Evolutionary conservation across 2,329 filamentous ascomycete genomes (phyloP).

Genomic region (Phyllosticta capitalensis): DNA sequence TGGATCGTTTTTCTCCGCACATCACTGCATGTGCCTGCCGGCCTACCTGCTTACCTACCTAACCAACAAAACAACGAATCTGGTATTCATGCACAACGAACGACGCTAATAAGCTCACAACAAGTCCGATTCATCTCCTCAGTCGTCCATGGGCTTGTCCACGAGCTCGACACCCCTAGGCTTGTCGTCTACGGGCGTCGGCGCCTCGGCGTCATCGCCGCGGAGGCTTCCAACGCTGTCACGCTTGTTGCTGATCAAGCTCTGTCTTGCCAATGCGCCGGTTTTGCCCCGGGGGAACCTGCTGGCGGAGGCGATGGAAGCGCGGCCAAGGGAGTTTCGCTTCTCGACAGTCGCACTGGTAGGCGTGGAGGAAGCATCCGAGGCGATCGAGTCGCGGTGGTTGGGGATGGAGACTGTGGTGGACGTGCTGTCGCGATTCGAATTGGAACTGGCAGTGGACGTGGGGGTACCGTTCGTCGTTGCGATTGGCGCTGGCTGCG

Average conservation of each 20-base stretch:
- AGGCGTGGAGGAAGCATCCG: slow-evolving; percentile 14
- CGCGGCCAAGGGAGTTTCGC: slow-evolving; percentile 54
- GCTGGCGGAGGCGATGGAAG: slow-evolving; percentile 25
- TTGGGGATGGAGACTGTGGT: slow-evolving; percentile 12
- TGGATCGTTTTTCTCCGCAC: neutral
- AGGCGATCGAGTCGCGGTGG: slow-evolving; percentile 6
- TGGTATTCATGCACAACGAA: neutral
- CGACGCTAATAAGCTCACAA: neutral
- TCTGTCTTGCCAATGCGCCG: slow-evolving; percentile 39
- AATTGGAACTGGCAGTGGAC: slow-evolving; percentile 12
- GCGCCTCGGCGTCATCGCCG: slow-evolving; percentile 22
- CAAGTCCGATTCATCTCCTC: neutral
- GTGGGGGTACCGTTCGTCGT: slow-evolving; percentile 28
- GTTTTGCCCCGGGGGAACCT: slow-evolving; percentile 38
- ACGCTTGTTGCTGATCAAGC: slow-evolving; percentile 20
- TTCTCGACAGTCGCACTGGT: slow-evolving; percentile 42
- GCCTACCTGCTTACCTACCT: neutral
- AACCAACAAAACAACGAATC: neutral
- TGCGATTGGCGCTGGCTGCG: slow-evolving; percentile 5
- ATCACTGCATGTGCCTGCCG: neutral
- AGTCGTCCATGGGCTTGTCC: slow-evolving; percentile 73
- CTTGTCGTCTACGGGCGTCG: slow-evolving; percentile 31
- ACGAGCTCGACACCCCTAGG: slow-evolving; percentile 53
- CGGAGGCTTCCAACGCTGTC: slow-evolving; percentile 23
- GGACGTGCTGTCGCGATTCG: slow-evolving; percentile 10